Base-by-base conservation (phyloP, 768 basidiomycete genomes). In the Naganishia vaughanmartiniae region DNA sequence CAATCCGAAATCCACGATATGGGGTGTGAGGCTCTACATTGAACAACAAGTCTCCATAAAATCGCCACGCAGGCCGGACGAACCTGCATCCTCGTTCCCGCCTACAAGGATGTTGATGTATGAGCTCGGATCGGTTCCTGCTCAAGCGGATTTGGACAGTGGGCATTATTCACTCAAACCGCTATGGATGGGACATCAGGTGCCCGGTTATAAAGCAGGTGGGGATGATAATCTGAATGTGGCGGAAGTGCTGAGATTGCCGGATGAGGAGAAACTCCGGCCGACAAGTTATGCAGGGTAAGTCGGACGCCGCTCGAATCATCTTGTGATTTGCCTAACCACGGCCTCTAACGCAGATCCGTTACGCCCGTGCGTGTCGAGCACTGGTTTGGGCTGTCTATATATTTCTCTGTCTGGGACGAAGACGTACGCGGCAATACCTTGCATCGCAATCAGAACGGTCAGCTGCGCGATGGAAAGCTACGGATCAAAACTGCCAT, bases 321-420 rank as follows among this genome's bases (percentile, higher is more conserved):
- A 2, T 24, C 14, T 39, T 19, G 70, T 69, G n/a, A 30, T 60
- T 31, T 48, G 4, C 0, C 53, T 51, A 12, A 30, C 15, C 19
- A 15, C 48, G 21, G n/a, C 4, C 21, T 24, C 46, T 33, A 2
- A 7, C 30, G 5, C 54, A 80, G 79, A 0, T 79, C 78, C 0
- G 75, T 77, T 53, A 79, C 79, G 21, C 79, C 79, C 3, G 78
- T 80, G 28, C 66, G 76, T 14, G 78, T 80, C 21, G 70, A 66
- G 9, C 78, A 80, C 54, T 72, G 75, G 28, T 58, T 79, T 33
- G 17, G 60, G 0, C 56, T 80, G 1, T 75, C 79, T 31, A 72
- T 80, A 24, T 78, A 76, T 65, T 80, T 78, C 67, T 77, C 79
- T 7, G 70, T 80, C 11, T 72, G 78, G 31, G 77, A 76, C 6